Conservation (phyloP, 2,329 filamentous ascomycete species). For the Diaporthe eres region DNA sequence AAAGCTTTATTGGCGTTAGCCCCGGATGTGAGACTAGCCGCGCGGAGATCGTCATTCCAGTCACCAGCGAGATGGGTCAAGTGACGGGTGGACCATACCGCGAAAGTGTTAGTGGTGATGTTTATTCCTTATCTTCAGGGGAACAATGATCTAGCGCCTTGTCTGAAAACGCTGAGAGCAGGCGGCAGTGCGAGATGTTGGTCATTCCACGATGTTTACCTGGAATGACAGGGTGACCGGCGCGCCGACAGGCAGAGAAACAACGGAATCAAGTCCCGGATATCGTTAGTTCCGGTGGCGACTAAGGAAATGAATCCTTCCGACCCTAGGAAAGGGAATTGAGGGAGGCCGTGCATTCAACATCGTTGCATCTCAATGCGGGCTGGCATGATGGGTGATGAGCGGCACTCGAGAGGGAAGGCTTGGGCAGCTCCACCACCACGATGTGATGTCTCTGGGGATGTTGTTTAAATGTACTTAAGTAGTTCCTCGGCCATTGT, state of each 20-base stretch:
- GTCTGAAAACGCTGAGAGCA: neutral
- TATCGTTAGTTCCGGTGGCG: slow-evolving; percentile 9
- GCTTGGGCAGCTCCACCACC: neutral
- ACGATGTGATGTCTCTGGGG: neutral
- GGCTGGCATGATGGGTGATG: neutral
- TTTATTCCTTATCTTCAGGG: neutral
- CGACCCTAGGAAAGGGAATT: neutral
- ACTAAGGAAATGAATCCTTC: too few relatives aligned
- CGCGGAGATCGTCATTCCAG: slow-evolving; percentile 30
- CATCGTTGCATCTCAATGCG: neutral
- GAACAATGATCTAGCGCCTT: neutral
- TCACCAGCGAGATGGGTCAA: neutral
- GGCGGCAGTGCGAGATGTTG: neutral
- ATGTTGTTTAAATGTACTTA: neutral
- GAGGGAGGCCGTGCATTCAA: neutral
- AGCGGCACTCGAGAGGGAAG: neutral
- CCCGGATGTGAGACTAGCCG: slow-evolving; percentile 25
- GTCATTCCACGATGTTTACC: neutral
- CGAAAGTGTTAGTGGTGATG: neutral
- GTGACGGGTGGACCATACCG: neutral
- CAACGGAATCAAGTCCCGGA: neutral
- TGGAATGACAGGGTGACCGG: neutral
- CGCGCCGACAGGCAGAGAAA: neutral
- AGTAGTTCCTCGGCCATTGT: neutral
- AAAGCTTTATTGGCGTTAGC: slow-evolving; percentile 11